These are phyloP conservation scores for Polygonum maritimum DNA, from an alignment of 148 eudicot species.

Conservation along the genomic window DNA sequence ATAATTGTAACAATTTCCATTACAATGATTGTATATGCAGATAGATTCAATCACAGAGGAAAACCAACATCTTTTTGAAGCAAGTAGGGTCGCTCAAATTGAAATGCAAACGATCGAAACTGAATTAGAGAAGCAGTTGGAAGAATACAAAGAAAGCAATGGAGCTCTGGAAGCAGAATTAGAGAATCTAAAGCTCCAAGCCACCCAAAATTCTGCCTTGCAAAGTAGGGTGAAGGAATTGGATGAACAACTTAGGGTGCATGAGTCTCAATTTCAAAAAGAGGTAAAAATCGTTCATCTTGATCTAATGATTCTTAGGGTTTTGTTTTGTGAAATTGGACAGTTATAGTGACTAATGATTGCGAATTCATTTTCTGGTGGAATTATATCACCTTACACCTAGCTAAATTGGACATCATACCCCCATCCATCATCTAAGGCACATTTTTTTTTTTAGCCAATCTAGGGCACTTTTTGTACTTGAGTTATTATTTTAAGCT, in stretches of 20 bases:
- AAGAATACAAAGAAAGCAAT: conserved; percentile 31
- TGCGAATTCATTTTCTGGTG: no score
- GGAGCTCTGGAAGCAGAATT: conserved; percentile 31
- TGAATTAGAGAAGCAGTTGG: conserved; percentile 44
- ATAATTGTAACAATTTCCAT: background rate
- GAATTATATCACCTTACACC: no score
- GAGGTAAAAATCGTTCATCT: conserved; percentile 24
- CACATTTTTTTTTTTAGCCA: no score
- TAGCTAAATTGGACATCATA: no score
- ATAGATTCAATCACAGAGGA: conserved; percentile 49
- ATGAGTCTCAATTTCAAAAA: conserved; percentile 38
- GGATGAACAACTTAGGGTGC: conserved; percentile 33
- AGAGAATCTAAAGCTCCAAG: conserved; percentile 36
- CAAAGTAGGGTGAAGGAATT: conserved; percentile 38
- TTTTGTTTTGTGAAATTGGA: no score
- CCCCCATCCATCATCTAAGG: no score
- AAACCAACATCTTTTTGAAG: conserved; percentile 42
- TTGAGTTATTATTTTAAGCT: no score
- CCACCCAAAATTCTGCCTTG: conserved; percentile 31
- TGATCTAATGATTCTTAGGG: no score
- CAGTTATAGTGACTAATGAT: no score
- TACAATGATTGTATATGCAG: conserved; percentile 19
- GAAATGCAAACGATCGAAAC: conserved; percentile 34
- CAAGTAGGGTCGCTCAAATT: conserved; percentile 25
- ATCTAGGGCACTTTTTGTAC: no score